These are phyloP conservation scores for Candida rishiriensis DNA, from an alignment of 805 yeast genomes.

Conservation along the genomic window DNA sequence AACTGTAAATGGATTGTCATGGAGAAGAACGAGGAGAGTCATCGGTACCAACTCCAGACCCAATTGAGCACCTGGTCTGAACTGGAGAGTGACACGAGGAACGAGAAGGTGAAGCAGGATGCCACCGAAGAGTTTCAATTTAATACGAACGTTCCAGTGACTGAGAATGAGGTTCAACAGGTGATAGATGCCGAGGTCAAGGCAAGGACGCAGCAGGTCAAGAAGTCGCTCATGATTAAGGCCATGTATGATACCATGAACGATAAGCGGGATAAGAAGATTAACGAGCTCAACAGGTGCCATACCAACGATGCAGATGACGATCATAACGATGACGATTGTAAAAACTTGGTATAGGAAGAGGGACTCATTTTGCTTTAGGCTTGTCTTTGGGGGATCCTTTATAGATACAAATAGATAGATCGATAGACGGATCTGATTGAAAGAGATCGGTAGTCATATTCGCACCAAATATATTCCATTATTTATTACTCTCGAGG, in stretches of 20 bases:
- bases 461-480: no score
- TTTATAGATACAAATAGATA: no score
- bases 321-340: constrained; percentile 17
- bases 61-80: constrained; percentile 71
- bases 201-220: constrained; percentile 37
- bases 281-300: constrained; percentile 3
- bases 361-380: no score
- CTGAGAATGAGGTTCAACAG: constrained; percentile 22
- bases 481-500: no score
- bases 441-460: no score
- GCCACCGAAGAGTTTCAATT: constrained; percentile 22
- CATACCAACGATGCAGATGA: constrained; percentile 18
- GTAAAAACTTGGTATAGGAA: constrained; percentile 1
- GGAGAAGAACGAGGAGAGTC: constrained; percentile 51
- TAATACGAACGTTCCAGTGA: constrained; percentile 19
- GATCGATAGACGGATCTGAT: no score
- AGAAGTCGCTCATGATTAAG: constrained; percentile 39
- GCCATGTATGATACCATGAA: constrained; percentile 31
- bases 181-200: constrained; percentile 40
- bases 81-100: constrained; percentile 28
- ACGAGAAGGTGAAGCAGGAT: constrained; percentile 21
- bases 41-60: constrained; percentile 55
- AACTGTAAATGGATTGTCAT: constrained; percentile 80
- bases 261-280: background rate
- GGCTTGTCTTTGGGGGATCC: no score